Base-by-base conservation (phyloP, 768 basidiomycete species). In the Floccularia luteovirens region DNA sequence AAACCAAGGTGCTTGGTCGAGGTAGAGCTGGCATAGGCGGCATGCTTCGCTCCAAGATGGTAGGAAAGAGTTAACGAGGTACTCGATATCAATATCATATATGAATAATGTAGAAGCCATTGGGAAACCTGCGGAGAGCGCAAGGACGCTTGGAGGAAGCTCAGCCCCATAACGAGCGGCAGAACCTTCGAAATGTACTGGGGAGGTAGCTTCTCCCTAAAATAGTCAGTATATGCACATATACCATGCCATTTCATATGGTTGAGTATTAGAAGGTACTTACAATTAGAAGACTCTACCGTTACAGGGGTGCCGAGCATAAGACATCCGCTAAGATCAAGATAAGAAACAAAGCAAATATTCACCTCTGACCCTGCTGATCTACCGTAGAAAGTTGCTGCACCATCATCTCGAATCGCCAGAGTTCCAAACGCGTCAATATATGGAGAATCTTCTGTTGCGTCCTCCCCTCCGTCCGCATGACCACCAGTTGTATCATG, bases 1-100 rank as follows among this genome's bases (percentile, higher is more conserved):
- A 53, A 86, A 84, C 85, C 85, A 88, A 0, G 81, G 79, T 2
- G 83, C 81, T 50, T 82, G 78, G n/a, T 79, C 78, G 28, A 86
- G 69, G 55, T 87, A 88, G 10, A 83, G 64, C n/a, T 77, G 70
- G 48, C 70, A 72, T 24, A 88, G 66, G 23, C 74, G 69, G 32
- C 58, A 62, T 0, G 79, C 76, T 25, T 81, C 78, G 5, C 59
- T 52, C 69, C 75, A 80, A 0, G 72, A 56, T 0, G 85, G 85
- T 1, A 86, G 67, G 51, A 74, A 70, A 12, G 59, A 52, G 28
- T 64, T 54, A 14, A 76, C 49, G 46, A 81, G 60, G 42, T 64
- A 61, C 41, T 70, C 56, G 28, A 77, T 51, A 47, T 73, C 66
- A 42, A 69, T 54, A 10, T 50, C 49, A n/a, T 48, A 27, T 36